Evolutionary conservation across 2,329 filamentous ascomycete species (phyloP).

Genomic region (Nemania abortiva): DNA sequence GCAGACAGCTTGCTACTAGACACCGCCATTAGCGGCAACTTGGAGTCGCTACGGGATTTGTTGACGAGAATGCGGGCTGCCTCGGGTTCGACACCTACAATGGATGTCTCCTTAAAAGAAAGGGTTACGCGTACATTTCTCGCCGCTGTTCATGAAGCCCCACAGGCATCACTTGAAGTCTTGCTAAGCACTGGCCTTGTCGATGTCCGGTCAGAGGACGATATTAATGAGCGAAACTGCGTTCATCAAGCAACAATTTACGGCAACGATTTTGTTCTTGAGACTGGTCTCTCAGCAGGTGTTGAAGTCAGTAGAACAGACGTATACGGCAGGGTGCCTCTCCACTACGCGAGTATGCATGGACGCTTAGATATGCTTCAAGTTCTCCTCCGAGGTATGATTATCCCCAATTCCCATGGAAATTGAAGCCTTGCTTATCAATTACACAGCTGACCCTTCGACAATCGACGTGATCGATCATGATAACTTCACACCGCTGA

Average conservation of each 20-base stretch:
- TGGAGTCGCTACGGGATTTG: constrained; percentile 82
- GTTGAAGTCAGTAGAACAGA: constrained; percentile 86
- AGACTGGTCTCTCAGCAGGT: constrained; percentile 77
- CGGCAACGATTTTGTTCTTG: constrained; percentile 82
- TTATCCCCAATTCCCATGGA: neutral
- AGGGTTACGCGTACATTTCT: constrained; percentile 91
- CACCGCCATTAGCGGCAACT: constrained; percentile 84
- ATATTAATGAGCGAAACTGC: constrained; percentile 97
- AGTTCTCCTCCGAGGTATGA: constrained; percentile 73
- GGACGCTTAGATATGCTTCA: constrained; percentile 87
- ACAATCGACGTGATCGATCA: constrained; percentile 93
- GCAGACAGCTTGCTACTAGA: constrained; percentile 89
- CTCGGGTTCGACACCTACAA: constrained; percentile 60
- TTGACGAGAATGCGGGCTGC: constrained; percentile 75
- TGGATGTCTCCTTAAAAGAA: constrained; percentile 71
- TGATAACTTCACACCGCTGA: constrained; percentile 95
- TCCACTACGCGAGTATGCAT: constrained; percentile 98
- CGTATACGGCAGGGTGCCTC: constrained; percentile 91
- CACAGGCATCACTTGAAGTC: constrained; percentile 78
- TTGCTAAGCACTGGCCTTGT: constrained; percentile 85
- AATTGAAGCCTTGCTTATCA: constrained; percentile 25
- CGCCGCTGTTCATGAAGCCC: constrained; percentile 87
- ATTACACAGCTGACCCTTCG: constrained; percentile 68
- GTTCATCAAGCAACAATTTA: constrained; percentile 97
- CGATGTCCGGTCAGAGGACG: constrained; percentile 92